Evolutionary conservation across 768 basidiomycete species (phyloP), one percentile per base, ranked within the genome.

Genomic region (Tulasnella sp.): DNA sequence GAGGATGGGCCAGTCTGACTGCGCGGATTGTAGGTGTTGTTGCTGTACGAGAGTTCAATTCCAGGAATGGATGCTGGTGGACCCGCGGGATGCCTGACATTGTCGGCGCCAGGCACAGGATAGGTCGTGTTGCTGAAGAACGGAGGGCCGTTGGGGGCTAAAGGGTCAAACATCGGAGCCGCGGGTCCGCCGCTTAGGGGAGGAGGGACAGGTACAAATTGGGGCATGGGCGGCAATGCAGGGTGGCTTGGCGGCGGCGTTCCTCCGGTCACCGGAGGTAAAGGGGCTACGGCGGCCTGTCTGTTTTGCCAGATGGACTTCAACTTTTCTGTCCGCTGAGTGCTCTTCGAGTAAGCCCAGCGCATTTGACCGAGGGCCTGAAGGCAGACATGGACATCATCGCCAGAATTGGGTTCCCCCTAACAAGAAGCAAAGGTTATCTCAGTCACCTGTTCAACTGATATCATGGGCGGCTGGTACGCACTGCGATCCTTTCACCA

Each of bases 331-430:
- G 82, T 82, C 40, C 84, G 78, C 81, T 94, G 93, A 79, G 91
- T 90, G 78, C 89, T 90, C 82, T 90, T 91, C 7, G 91, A 91
- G 83, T 83, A 85, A 5, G 82, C 83, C 95, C 95, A 98, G 15
- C 90, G 88, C 88, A 96, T 92, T 82, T 93, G 90, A 4, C 88
- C 83, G n/a, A 97, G 87, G 11, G 94, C 94, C 6, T 88, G 86
- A 5, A 96, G 85, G 82, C 93, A 96, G 35, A 85, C 79, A 40
- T 86, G 83, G 29, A 87, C 84, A 75, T 90, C 88, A 23, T 91
- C 90, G 5, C 89, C 85, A 20, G 84, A 79, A 11, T 88, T 89
- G 10, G 85, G 83, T 78, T 88, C 90, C 46, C 84, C 81, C 79
- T 79, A 35, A 23, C 16, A n/a, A 40, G 40, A 70, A 48, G 32